Conservation (phyloP, 2,329 filamentous ascomycete genomes). For the Cryphonectria carpinicola region DNA sequence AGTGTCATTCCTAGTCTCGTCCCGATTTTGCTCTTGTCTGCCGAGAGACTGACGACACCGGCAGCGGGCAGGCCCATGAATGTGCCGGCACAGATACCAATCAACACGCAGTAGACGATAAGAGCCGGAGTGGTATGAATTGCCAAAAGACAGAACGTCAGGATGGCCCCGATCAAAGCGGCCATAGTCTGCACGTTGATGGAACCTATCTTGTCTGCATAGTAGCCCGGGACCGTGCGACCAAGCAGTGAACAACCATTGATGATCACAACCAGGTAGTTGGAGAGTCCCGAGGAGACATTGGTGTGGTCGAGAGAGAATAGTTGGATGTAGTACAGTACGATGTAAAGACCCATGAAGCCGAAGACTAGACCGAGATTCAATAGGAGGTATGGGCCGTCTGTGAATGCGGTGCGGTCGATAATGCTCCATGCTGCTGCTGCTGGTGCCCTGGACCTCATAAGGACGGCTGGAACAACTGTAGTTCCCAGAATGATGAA, state of each 20-base stretch:
- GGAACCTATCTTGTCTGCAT: constrained; percentile 49
- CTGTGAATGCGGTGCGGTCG: constrained; percentile 42
- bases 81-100: constrained; percentile 49
- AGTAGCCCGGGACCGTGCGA: constrained; percentile 47
- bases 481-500: constrained; percentile 43
- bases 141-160: constrained; percentile 46
- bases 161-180: constrained; percentile 37
- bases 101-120: constrained; percentile 47
- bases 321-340: constrained; percentile 51
- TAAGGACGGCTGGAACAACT: constrained; percentile 41
- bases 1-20: constrained; percentile 48
- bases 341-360: constrained; percentile 51
- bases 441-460: constrained; percentile 41
- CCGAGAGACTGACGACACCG: constrained; percentile 41
- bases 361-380: constrained; percentile 41
- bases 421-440: constrained; percentile 37
- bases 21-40: constrained; percentile 43
- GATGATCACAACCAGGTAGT: constrained; percentile 47
- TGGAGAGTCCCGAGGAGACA: constrained; percentile 38
- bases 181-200: constrained; percentile 44
- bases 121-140: constrained; percentile 41
- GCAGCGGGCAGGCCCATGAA: constrained; percentile 47
- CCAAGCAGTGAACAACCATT: constrained; percentile 52
- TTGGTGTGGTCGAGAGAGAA: constrained; percentile 46
- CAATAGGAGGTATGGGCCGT: constrained; percentile 43